Evolutionary conservation across 768 basidiomycete genomes (phyloP), one percentile per base, ranked within the genome.

Genomic region (Russula sp.): DNA sequence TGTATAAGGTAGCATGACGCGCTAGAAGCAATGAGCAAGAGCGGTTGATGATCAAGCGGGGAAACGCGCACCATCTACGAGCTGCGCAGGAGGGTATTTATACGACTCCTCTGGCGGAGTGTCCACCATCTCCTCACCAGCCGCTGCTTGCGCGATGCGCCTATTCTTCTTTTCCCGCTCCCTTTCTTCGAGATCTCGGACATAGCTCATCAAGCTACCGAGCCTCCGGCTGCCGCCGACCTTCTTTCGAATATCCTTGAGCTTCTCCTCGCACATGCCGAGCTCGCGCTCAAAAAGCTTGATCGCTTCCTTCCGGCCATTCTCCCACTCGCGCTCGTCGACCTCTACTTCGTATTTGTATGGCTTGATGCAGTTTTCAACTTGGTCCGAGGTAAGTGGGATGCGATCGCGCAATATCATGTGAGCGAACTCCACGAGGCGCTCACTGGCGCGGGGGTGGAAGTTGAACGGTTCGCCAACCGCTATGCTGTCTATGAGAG

Each of bases 331-430:
- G 47, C 87, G 78, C 14, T 84, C 82, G 66, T 98, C 94, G 14
- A 98, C 89, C 72, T 99, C 97, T 32, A 98, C 87, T 71, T 98
- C 96, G 71, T 97, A 96, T 78, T 99, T 99, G 82, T 85, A 98
- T 34, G 96, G 97, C 76, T 99, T 99, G 80, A 99, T 98, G 75
- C 93, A 96, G 74, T 98, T 99, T 79, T 99, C 97, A 16, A 99
- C 96, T 76, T 98, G 96, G 73, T 99, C 97, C 5, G 92, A 89
- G n/a, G 97, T 94, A 59, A 96, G 76, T 16, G 92, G 90, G 61
- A 98, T 89, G 6, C 96, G 84, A 70, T 98, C 96, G 62, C 96
- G 82, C 57, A 99, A 76, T 71, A 99, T 95, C 74, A 82, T 84
- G 75, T 98, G 95, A 10, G 91, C 91, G 73, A 98, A 97, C 70